Percentiles rank a stretch among this genome's conserved stretches.
Conservation (phyloP, 106 monocot genomes). For the Dioscorea zingiberensis region DNA sequence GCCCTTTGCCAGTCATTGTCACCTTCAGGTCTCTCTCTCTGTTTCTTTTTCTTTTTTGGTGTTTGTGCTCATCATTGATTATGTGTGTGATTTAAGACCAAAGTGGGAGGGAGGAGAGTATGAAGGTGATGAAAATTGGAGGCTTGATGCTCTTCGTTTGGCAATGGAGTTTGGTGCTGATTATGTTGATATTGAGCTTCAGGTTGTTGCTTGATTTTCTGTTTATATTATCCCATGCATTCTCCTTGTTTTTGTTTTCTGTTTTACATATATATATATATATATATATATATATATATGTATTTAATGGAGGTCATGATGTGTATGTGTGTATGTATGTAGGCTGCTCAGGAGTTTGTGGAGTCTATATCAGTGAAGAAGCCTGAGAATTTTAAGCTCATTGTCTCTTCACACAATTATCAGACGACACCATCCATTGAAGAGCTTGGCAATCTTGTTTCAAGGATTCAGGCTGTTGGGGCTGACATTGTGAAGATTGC, state of each 20-base stretch:
- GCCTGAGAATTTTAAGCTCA: constrained; percentile 73
- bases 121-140: constrained; percentile 61
- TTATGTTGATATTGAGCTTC: constrained; percentile 87
- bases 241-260: too few species aligned
- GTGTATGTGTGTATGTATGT: too few species aligned
- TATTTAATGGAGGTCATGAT: too few species aligned
- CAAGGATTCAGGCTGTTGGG: constrained; percentile 81
- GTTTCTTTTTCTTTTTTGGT: background rate
- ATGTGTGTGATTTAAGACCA: constrained; percentile 47
- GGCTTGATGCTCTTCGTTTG: constrained; percentile 59
- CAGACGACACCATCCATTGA: constrained; percentile 75
- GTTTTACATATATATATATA: too few species aligned
- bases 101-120: constrained; percentile 95
- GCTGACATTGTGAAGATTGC: constrained; percentile 97
- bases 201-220: constrained; percentile 35
- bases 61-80: background rate
- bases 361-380: constrained; percentile 58
- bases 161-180: constrained; percentile 91
- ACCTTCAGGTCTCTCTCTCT: constrained; percentile 54
- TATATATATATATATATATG: too few species aligned
- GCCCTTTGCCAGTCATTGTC: constrained; percentile 70
- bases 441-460: constrained; percentile 67
- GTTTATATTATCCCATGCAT: too few species aligned
- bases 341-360: constrained; percentile 80
- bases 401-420: constrained; percentile 98